Conservation (phyloP, 345 rosid genomes). For the Moricandia moricandioides region DNA sequence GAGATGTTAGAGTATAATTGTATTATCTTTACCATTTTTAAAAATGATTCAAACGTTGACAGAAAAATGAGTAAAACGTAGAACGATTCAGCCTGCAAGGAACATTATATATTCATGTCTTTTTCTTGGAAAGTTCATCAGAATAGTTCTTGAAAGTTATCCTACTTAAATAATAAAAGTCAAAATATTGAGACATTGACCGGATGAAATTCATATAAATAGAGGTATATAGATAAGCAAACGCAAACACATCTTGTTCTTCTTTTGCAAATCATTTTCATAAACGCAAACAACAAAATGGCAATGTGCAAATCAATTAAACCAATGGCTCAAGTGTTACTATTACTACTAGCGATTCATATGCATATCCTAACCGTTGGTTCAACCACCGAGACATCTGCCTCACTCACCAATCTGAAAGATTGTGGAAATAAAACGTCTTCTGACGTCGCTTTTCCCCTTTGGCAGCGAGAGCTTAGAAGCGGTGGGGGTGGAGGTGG, state of each 20-base stretch:
- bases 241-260: background rate
- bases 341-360: slow-evolving; percentile 16
- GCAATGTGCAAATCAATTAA: background rate
- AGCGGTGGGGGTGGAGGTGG: background rate
- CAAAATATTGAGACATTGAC: background rate
- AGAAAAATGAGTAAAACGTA: background rate
- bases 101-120: background rate
- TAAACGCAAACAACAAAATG: background rate
- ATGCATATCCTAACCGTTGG: slow-evolving; percentile 8
- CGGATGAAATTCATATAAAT: background rate
- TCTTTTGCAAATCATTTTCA: too few relatives aligned
- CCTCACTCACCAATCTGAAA: background rate
- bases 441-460: background rate
- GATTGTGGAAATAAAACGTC: background rate
- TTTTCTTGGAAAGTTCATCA: background rate
- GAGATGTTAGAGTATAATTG: background rate
- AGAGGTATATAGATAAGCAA: background rate
- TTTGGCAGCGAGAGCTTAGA: slow-evolving; percentile 13
- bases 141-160: background rate
- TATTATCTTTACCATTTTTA: background rate
- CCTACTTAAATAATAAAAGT: background rate
- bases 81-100: background rate
- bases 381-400: slow-evolving; percentile 14
- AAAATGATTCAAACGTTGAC: background rate
- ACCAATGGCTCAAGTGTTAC: background rate